A percentile compares a stretch with the other conserved stretches of the same genome.
Conservation (phyloP, 2,329 filamentous ascomycete species). For the Helminthosporium solani region DNA sequence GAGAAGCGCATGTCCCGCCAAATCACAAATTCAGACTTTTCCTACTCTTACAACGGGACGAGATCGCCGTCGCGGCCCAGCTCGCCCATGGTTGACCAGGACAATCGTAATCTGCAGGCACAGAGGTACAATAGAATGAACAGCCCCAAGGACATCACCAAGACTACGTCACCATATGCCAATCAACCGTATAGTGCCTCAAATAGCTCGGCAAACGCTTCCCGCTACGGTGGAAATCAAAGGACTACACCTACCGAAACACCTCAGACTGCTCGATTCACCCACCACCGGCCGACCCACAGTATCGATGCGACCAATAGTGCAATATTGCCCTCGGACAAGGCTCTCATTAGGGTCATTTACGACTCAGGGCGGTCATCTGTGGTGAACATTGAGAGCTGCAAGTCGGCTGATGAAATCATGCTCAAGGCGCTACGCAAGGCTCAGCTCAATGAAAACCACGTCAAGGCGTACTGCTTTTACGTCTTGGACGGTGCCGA, state of each 20-base stretch:
- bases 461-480: constrained; percentile 95
- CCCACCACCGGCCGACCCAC: constrained; percentile 74
- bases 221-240: constrained; percentile 48
- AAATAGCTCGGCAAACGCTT: constrained; percentile 48
- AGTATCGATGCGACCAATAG: constrained; percentile 77
- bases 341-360: constrained; percentile 89
- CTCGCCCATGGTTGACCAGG: constrained; percentile 67
- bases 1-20: constrained; percentile 53
- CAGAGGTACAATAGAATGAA: constrained; percentile 62
- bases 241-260: constrained; percentile 62
- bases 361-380: constrained; percentile 89
- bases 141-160: constrained; percentile 55
- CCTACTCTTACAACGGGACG: constrained; percentile 46
- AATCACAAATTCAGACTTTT: constrained; percentile 45
- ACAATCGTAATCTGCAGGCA: constrained; percentile 52
- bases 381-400: constrained; percentile 89
- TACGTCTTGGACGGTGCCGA: constrained; percentile 87
- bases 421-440: constrained; percentile 88
- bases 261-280: constrained; percentile 62
- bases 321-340: constrained; percentile 79
- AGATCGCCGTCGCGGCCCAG: constrained; percentile 67
- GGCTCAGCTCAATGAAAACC: constrained; percentile 82
- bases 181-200: constrained; percentile 55
- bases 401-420: constrained; percentile 88
- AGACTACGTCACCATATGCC: constrained; percentile 54